phyloP scores from a whole-genome alignment of 495 filamentous ascomycete species.

The Aspergillus panamensis region DNA sequence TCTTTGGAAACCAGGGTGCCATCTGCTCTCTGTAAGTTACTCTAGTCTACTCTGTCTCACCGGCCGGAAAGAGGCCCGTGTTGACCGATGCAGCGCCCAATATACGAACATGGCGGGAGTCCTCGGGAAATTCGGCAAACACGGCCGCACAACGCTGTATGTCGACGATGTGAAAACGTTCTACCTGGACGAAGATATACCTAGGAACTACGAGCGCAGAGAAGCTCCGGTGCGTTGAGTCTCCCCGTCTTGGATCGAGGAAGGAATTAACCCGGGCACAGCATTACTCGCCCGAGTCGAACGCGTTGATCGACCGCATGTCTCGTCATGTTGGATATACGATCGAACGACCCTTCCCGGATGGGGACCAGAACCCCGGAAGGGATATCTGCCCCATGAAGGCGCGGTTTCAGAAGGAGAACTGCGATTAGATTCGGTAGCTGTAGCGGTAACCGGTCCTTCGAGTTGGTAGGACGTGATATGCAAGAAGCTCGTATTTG shows the following conservation, averaged over 20 bases:
- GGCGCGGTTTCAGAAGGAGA: background rate
- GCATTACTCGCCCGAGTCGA: conserved; percentile 7
- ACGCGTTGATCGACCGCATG: conserved; percentile 5
- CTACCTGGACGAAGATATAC: conserved; percentile 9
- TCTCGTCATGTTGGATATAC: conserved; percentile 5
- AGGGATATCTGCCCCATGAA: conserved; percentile 8
- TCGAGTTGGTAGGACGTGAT: too few relatives aligned
- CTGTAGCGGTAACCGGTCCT: too few relatives aligned
- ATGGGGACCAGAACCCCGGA: conserved; percentile 6
- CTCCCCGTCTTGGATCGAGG: background rate
- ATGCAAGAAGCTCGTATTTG: background rate
- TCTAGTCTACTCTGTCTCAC: background rate
- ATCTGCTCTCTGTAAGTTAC: conserved; percentile 6
- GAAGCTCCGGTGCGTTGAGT: background rate
- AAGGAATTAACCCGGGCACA: background rate
- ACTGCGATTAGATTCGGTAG: background rate
- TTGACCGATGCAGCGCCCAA: background rate
- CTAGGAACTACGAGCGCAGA: conserved; percentile 2
- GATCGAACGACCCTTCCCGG: conserved; percentile 3
- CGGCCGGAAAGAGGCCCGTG: background rate
- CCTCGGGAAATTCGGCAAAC: background rate
- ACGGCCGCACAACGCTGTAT: conserved; percentile 4
- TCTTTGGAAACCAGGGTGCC: conserved; percentile 7
- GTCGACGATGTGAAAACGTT: conserved; percentile 7
- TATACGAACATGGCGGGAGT: conserved; percentile 11